phyloP scores from a whole-genome alignment of 75 land plant species.

The Sequoiadendron giganteum region DNA sequence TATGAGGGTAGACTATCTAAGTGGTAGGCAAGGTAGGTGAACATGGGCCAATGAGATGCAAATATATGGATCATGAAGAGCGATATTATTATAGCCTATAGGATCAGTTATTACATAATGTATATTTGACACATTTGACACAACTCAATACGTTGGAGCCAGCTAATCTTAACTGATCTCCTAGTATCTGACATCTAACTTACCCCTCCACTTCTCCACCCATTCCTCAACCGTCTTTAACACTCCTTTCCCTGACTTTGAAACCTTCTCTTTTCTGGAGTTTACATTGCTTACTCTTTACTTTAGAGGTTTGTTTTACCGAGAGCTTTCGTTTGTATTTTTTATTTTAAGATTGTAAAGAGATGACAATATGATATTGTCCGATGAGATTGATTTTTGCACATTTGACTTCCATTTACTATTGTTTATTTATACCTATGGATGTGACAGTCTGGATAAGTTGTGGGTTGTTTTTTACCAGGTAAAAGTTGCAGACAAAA shows the following conservation, averaged over 20 bases:
- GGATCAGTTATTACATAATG: background rate
- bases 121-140: background rate
- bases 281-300: background rate
- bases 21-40: background rate
- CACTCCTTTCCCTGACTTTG: background rate
- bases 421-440: background rate
- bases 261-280: background rate
- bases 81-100: background rate
- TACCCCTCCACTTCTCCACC: too few relatives aligned
- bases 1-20: background rate
- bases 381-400: background rate
- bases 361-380: background rate
- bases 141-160: background rate
- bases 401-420: background rate
- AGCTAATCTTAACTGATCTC: background rate
- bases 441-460: background rate
- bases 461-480: slow-evolving; percentile 18
- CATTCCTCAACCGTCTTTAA: background rate
- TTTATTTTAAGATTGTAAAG: background rate
- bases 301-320: background rate
- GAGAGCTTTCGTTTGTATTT: background rate
- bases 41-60: background rate
- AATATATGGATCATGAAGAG: background rate
- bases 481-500: slow-evolving; percentile 90
- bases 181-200: background rate